phyloP scores from a whole-genome alignment of 2,329 filamentous ascomycete genomes.

The Thelonectria blattea region DNA sequence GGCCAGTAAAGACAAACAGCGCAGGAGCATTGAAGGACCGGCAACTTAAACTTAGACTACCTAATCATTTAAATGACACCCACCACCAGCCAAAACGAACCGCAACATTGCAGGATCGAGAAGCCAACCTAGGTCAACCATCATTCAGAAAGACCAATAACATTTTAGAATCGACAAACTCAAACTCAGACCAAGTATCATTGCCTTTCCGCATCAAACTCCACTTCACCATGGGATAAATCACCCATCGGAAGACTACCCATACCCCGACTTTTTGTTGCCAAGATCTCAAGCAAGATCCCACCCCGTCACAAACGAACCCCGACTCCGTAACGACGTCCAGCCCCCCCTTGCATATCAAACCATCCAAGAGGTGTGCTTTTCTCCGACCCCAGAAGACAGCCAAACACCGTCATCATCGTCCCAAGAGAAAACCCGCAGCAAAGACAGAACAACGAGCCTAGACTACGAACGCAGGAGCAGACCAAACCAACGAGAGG shows the following conservation, averaged over 20 bases:
- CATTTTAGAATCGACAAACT: constrained; percentile 11
- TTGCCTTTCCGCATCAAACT: constrained; percentile 32
- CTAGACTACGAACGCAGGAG: constrained; percentile 29
- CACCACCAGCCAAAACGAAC: too few relatives aligned
- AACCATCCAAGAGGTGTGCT: background rate
- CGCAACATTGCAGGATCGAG: too few relatives aligned
- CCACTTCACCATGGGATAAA: constrained; percentile 29
- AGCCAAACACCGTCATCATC: background rate
- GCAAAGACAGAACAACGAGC: background rate
- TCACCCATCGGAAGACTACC: constrained; percentile 11
- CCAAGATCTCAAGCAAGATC: constrained; percentile 4
- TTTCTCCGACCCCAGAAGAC: background rate
- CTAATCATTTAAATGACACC: too few relatives aligned
- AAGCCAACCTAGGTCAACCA: too few relatives aligned
- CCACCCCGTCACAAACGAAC: constrained; percentile 8
- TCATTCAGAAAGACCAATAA: too few relatives aligned
- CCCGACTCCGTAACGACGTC: constrained; percentile 2
- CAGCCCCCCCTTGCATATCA: background rate
- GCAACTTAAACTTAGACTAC: too few relatives aligned
- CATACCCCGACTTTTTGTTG: constrained; percentile 18
- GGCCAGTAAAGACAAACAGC: too few relatives aligned
- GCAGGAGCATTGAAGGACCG: too few relatives aligned
- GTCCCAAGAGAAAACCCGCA: background rate
- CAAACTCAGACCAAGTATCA: constrained; percentile 20
- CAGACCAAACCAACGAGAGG: constrained; percentile 28